Percentiles rank a stretch among this genome's conserved stretches.
Conservation (phyloP, 495 filamentous ascomycete species). For the Friedmanniomyces simplex region DNA sequence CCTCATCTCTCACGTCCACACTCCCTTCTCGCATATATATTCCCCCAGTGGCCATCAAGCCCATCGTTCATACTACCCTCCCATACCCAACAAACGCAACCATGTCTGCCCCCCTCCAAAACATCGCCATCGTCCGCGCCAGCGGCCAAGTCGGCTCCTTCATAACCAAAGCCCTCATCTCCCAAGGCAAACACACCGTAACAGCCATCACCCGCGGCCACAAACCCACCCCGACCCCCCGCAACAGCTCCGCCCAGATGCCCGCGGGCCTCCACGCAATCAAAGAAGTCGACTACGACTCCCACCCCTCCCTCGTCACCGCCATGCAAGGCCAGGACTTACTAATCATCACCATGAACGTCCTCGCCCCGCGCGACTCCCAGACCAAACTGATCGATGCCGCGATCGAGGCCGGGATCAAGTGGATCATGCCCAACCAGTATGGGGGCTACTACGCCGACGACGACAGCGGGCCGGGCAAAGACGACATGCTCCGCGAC, state of each 20-base stretch:
- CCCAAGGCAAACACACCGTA: conserved; percentile 39
- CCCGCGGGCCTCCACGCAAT: conserved; percentile 34
- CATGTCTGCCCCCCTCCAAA: conserved; percentile 27
- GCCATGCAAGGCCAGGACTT: conserved; percentile 43
- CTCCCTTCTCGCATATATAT: too few species aligned
- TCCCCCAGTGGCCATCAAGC: too few species aligned
- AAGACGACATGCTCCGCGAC: background rate
- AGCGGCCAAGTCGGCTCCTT: conserved; percentile 14
- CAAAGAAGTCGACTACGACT: conserved; percentile 35
- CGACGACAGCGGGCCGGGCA: background rate
- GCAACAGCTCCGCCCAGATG: conserved; percentile 30
- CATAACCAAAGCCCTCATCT: conserved; percentile 30
- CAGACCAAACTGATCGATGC: conserved; percentile 45
- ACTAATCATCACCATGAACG: conserved; percentile 46
- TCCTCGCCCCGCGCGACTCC: conserved; percentile 15
- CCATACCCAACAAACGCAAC: background rate
- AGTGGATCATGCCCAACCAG: conserved; percentile 53
- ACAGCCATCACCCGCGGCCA: conserved; percentile 41
- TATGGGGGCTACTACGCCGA: conserved; percentile 1
- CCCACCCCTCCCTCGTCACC: conserved; percentile 33
- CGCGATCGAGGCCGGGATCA: conserved; percentile 50
- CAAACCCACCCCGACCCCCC: conserved; percentile 45
- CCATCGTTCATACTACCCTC: too few species aligned
- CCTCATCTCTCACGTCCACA: too few species aligned
- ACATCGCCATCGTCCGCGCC: conserved; percentile 39